Base-by-base conservation (phyloP, 2,329 filamentous ascomycete genomes). In the Penicillium aurantiogriseum region DNA sequence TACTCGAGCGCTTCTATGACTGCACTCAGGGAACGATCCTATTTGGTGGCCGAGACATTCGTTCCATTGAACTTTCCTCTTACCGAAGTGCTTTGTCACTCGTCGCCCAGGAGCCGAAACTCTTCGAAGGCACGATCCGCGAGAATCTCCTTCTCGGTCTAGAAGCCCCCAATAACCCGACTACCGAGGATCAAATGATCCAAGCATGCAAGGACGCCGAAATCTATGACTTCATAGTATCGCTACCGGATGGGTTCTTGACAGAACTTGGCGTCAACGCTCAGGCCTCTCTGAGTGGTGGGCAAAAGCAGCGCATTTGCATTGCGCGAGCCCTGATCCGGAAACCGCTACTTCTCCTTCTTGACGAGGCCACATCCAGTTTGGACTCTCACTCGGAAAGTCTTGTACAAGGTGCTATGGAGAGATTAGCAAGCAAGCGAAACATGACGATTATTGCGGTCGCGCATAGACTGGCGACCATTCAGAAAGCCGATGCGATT, bases 301-400 rank as follows among this genome's bases (percentile, higher is more conserved):
- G 83, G 0, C 83, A 85, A 63, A 78, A 81, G 47, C 83, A 86
- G 64, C 77, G 83, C 0, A 74, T 85, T 3, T 79, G 80, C 0
- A 82, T 85, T 39, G 83, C 83, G 1, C 74, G 82, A 9, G 83
- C 83, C 0, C 69, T 86, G 8, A 75, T 85, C 6, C 76, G 82
- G 1, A 76, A 80, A 23, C 83, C 83, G 0, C 68, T 71, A 6
- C 67, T 87, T 4, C 69, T 87, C 3, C 71, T 87, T 0, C 74
- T 87, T 0, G 85, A 87, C 52, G 84, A 87, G 68, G 83, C 85
- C 3, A 86, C 84, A 0, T 80, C 76, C 1, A 80, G 78, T 51
- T 77, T 91, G 0, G 88, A 90, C 62, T 85, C 85, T 0, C 82
- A 87, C 65, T 85, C 82, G 0, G 88, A 90, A 69, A 83, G 83